Percentiles rank a stretch among this genome's conserved stretches.
These are phyloP conservation scores for Triangularia verruculosa DNA, from an alignment of 2,329 filamentous ascomycete species.

Conservation along the genomic window DNA sequence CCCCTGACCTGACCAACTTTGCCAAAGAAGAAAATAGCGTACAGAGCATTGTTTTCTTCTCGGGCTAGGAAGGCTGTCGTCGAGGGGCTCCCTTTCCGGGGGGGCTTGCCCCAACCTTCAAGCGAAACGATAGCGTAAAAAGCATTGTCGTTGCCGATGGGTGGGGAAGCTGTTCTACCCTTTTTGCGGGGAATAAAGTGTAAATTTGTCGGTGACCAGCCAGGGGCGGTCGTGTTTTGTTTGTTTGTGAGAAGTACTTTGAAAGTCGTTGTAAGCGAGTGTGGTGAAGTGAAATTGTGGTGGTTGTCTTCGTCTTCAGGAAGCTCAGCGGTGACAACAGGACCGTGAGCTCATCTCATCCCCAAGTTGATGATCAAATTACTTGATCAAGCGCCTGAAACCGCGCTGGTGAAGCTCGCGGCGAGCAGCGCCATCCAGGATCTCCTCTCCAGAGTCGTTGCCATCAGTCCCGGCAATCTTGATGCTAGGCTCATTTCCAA, in stretches of 20 bases:
- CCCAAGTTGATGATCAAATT: slow-evolving; percentile 19
- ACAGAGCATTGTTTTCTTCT: slow-evolving; percentile 37
- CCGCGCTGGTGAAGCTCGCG: slow-evolving; percentile 58
- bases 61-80: slow-evolving; percentile 33
- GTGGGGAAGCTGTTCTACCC: neutral
- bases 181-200: neutral
- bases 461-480: slow-evolving; percentile 39
- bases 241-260: slow-evolving; percentile 5
- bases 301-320: neutral
- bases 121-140: slow-evolving; percentile 49
- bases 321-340: slow-evolving; percentile 10
- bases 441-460: slow-evolving; percentile 42
- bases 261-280: slow-evolving; percentile 17
- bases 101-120: slow-evolving; percentile 23
- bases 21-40: slow-evolving; percentile 35
- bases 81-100: slow-evolving; percentile 33
- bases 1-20: slow-evolving; percentile 1
- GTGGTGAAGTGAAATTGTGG: slow-evolving; percentile 22
- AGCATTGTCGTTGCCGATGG: slow-evolving; percentile 41
- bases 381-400: slow-evolving; percentile 43
- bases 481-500: slow-evolving; percentile 52
- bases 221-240: neutral
- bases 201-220: neutral
- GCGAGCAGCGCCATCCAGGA: slow-evolving; percentile 59
- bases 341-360: slow-evolving; percentile 12